These are phyloP conservation scores for Solanum ossicruentum DNA, from an alignment of 257 asterid species.

Conservation along the genomic window DNA sequence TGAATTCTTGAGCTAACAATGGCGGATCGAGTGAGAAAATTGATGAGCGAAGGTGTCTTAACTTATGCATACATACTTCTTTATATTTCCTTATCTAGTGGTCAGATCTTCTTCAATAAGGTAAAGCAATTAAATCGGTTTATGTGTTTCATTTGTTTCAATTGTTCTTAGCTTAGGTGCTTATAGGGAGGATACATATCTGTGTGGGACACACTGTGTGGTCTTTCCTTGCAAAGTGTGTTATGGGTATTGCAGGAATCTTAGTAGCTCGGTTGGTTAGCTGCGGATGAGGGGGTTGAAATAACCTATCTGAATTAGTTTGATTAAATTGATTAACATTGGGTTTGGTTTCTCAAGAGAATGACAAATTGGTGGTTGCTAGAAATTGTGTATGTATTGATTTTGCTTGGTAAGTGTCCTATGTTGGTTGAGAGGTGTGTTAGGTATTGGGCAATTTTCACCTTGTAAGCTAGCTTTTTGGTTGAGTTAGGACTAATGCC, in stretches of 20 bases:
- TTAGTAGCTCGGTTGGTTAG: neutral
- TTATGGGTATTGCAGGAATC: neutral
- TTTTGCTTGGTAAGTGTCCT: neutral
- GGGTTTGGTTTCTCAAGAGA: neutral
- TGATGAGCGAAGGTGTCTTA: slow-evolving; percentile 29
- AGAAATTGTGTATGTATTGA: neutral
- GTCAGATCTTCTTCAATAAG: slow-evolving; percentile 41
- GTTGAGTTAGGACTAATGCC: neutral
- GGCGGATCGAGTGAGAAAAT: slow-evolving; percentile 61
- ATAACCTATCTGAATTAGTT: neutral
- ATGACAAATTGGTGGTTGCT: neutral
- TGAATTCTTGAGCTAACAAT: neutral
- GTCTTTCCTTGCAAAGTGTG: neutral
- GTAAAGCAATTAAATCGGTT: slow-evolving; percentile 5
- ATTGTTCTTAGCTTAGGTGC: neutral
- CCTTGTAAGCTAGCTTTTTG: neutral
- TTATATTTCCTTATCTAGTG: neutral
- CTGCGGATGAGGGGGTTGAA: neutral
- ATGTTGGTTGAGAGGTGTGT: neutral
- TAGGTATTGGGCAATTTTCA: neutral
- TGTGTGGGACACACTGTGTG: neutral
- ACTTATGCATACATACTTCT: slow-evolving; percentile 74
- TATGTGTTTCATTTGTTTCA: neutral
- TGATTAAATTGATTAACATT: neutral
- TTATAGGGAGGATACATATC: neutral